phyloP scores from a whole-genome alignment of 2,329 filamentous ascomycete genomes.

The Aspergillus amoenus region DNA sequence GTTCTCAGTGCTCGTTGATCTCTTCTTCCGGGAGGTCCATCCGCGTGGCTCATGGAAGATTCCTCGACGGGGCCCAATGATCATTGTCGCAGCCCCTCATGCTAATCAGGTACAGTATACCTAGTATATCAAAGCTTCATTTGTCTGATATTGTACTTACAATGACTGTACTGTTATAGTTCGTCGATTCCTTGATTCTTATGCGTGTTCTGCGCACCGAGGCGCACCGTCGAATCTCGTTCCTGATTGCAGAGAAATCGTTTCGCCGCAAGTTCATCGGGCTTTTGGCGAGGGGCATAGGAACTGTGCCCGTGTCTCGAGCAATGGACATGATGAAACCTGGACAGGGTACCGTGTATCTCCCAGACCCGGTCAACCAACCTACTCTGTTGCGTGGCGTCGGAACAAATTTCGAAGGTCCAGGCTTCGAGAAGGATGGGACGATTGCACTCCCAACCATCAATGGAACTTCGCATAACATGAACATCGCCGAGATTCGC shows the following conservation, averaged over 20 bases:
- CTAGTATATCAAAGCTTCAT: background rate
- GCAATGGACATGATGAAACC: conserved; percentile 86
- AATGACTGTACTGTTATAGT: conserved; percentile 51
- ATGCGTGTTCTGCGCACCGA: conserved; percentile 88
- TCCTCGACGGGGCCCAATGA: conserved; percentile 80
- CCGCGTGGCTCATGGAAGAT: conserved; percentile 94
- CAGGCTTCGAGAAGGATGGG: conserved; percentile 72
- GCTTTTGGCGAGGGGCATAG: conserved; percentile 77
- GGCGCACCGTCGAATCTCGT: conserved; percentile 82
- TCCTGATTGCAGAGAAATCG: conserved; percentile 92
- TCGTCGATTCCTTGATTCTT: conserved; percentile 90
- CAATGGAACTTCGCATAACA: conserved; percentile 75
- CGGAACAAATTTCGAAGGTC: conserved; percentile 76
- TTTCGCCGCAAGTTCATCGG: conserved; percentile 89
- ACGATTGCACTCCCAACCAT: conserved; percentile 83
- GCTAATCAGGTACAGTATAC: conserved; percentile 73
- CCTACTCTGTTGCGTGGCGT: conserved; percentile 77
- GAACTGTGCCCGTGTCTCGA: conserved; percentile 88
- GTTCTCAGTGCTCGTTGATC: conserved; percentile 72
- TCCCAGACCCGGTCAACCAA: conserved; percentile 83
- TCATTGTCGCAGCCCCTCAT: conserved; percentile 95
- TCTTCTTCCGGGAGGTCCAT: conserved; percentile 98
- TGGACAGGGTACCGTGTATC: conserved; percentile 76
- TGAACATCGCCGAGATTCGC: conserved; percentile 79
- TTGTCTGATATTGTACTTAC: background rate